Percentiles rank a stretch among this genome's conserved stretches.
Evolutionary conservation across 2,329 filamentous ascomycete species (phyloP).

Genomic region (Acephala macrosclerotiorum): DNA sequence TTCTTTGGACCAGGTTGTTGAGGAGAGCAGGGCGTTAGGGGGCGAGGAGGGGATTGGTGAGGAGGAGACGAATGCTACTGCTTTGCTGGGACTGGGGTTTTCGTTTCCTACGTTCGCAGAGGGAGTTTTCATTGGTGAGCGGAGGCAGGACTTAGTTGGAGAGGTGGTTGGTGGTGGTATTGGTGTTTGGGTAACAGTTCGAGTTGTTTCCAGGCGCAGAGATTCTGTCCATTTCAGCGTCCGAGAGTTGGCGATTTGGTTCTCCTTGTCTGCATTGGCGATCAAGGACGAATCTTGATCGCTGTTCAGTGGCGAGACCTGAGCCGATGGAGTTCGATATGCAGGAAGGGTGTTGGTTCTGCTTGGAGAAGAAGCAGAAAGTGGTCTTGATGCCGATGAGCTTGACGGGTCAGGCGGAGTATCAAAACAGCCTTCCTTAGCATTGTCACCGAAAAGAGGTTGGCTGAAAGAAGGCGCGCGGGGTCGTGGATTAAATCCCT

Average conservation of each 20-base stretch:
- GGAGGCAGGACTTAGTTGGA: slow-evolving; percentile 43
- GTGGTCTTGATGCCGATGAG: slow-evolving; percentile 26
- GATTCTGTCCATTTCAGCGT: slow-evolving; percentile 40
- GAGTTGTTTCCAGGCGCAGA: slow-evolving; percentile 18
- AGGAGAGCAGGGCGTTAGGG: slow-evolving; percentile 30
- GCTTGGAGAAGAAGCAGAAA: slow-evolving; percentile 31
- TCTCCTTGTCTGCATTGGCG: slow-evolving; percentile 32
- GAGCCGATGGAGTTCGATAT: not conserved
- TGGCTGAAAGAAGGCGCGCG: slow-evolving; percentile 25
- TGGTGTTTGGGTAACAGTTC: slow-evolving; percentile 20
- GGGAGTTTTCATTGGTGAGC: slow-evolving; percentile 40
- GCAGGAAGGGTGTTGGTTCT: slow-evolving; percentile 31
- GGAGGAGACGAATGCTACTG: slow-evolving; percentile 43
- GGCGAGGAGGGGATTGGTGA: slow-evolving; percentile 39
- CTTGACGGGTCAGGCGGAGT: slow-evolving; percentile 2
- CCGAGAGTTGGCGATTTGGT: slow-evolving; percentile 21
- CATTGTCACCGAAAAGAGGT: slow-evolving; percentile 20
- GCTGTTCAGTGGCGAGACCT: slow-evolving; percentile 19
- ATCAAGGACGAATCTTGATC: slow-evolving; percentile 18
- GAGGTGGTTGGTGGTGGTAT: slow-evolving; percentile 26
- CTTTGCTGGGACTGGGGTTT: slow-evolving; percentile 37
- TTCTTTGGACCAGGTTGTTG: slow-evolving; percentile 40
- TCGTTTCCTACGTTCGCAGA: slow-evolving; percentile 7
- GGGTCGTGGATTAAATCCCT: slow-evolving; percentile 39
- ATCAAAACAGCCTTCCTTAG: not conserved